Conservation (phyloP, 176 grass and related monocot genomes). For the Oryza meyeriana region DNA sequence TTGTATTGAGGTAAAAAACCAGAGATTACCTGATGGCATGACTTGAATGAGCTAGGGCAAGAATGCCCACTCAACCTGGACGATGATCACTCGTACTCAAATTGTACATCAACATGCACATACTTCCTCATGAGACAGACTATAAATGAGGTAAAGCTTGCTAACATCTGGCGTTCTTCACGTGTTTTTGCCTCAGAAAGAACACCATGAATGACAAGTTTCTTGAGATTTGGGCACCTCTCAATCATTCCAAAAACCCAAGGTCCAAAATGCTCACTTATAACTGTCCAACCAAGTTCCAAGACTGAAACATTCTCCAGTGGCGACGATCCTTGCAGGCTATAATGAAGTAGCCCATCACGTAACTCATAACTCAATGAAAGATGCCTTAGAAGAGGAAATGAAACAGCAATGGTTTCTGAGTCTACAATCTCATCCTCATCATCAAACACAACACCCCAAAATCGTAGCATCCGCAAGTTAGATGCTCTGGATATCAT, state of each 20-base stretch:
- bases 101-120: slow-evolving; percentile 81
- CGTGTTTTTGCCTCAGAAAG: slow-evolving; percentile 88
- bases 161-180: slow-evolving; percentile 76
- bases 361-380: slow-evolving; percentile 92
- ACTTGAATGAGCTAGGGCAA: slow-evolving; percentile 15
- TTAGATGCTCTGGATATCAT: slow-evolving; percentile 84
- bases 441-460: slow-evolving; percentile 95
- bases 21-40: slow-evolving; percentile 34
- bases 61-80: background rate
- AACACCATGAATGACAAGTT: slow-evolving; percentile 91
- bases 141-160: slow-evolving; percentile 85
- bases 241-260: slow-evolving; percentile 99
- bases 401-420: slow-evolving; percentile 87
- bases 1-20: background rate
- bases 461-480: slow-evolving; percentile 66
- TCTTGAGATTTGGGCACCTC: slow-evolving; percentile 95
- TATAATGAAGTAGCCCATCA: slow-evolving; percentile 79
- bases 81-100: slow-evolving; percentile 82
- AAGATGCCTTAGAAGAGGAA: slow-evolving; percentile 83
- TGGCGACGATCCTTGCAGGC: slow-evolving; percentile 61
- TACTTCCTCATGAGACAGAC: slow-evolving; percentile 81
- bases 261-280: slow-evolving; percentile 91
- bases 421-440: slow-evolving; percentile 95
- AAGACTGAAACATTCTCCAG: slow-evolving; percentile 79
- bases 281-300: slow-evolving; percentile 95